Base-by-base conservation (phyloP, 1,284 basidiomycete genomes). In the Tilletia horrida region DNA sequence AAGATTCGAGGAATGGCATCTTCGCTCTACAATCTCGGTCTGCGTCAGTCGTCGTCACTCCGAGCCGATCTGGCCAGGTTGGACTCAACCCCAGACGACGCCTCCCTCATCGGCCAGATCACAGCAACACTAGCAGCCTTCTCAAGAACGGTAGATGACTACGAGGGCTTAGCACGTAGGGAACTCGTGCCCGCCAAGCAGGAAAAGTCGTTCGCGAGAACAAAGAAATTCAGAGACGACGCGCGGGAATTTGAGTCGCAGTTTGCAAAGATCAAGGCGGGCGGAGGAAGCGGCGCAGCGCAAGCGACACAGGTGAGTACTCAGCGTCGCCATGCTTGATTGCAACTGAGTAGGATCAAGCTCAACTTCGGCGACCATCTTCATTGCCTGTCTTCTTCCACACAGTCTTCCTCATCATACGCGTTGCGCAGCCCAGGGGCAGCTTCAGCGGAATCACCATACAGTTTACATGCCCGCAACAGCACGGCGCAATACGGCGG, bases 1-100 rank as follows among this genome's bases (percentile, higher is more conserved):
- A 11, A 40, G 35, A 11, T 11, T 6, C 4, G 11, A 48, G 27
- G 47, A 4, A 59, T 59, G 55, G 55, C 55, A 3, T 59, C 55
- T 69, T 79, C 78, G 43, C 72, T 81, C 29, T 81, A 80, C 73
- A 81, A 81, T 62, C 72, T 80, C 67, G 79, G 78, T 0, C 65
- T 77, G 63, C 74, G 80, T 40, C 79, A 81, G 65, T 74, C 75
- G 44, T 74, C 77, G 8, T 76, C 78, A n/a, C 71, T 81, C 55
- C 75, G 76, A 47, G 70, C 74, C 29, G 80, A 81, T 67, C 71
- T 81, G 14, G 69, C 76, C 0, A 71, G 74, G 47, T 72, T 79
- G 57, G 73, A 73, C 8, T 66, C 69, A 0, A 65, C 68, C 27
- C 55, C 55, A 29, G 29, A 59, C 13, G 55, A 59, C 21, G 69